These are phyloP conservation scores for Pestalotiopsis sp. DNA, from an alignment of 2,329 filamentous ascomycete species.

Conservation along the genomic window DNA sequence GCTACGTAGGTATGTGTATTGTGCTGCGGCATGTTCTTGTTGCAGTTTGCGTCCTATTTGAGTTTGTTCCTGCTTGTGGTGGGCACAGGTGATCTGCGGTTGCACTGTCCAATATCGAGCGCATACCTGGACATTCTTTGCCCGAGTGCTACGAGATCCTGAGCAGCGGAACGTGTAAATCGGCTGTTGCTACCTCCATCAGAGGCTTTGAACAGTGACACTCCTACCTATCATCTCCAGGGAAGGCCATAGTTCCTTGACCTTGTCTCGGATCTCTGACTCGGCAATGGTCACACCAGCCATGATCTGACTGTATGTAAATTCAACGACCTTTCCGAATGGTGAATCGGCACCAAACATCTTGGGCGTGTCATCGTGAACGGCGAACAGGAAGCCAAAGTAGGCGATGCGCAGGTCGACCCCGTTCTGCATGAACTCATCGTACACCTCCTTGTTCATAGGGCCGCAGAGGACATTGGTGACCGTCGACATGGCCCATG, in stretches of 20 bases:
- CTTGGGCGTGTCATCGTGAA: slow-evolving; percentile 24
- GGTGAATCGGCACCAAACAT: slow-evolving; percentile 26
- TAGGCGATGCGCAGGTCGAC: slow-evolving; percentile 27
- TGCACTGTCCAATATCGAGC: neutral
- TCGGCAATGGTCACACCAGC: slow-evolving; percentile 20
- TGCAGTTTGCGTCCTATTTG: neutral
- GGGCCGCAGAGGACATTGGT: slow-evolving; percentile 27
- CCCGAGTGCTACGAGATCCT: neutral
- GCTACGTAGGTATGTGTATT: no score
- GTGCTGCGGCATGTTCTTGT: neutral
- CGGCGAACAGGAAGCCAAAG: slow-evolving; percentile 27
- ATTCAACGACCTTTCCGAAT: slow-evolving; percentile 24
- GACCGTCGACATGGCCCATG: slow-evolving; percentile 25
- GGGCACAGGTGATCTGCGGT: neutral
- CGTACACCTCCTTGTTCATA: slow-evolving; percentile 20
- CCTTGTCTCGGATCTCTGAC: slow-evolving; percentile 22
- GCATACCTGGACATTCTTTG: neutral
- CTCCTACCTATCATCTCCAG: slow-evolving; percentile 22
- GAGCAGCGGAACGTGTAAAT: neutral
- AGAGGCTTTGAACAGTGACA: slow-evolving; percentile 19
- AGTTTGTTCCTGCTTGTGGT: neutral
- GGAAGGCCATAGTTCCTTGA: slow-evolving; percentile 21
- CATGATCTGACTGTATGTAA: slow-evolving; percentile 28
- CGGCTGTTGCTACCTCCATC: neutral
- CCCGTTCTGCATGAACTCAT: slow-evolving; percentile 23